Evolutionary conservation across 495 filamentous ascomycete genomes (phyloP).

Genomic region (Pseudomonodictys pantanalensis): DNA sequence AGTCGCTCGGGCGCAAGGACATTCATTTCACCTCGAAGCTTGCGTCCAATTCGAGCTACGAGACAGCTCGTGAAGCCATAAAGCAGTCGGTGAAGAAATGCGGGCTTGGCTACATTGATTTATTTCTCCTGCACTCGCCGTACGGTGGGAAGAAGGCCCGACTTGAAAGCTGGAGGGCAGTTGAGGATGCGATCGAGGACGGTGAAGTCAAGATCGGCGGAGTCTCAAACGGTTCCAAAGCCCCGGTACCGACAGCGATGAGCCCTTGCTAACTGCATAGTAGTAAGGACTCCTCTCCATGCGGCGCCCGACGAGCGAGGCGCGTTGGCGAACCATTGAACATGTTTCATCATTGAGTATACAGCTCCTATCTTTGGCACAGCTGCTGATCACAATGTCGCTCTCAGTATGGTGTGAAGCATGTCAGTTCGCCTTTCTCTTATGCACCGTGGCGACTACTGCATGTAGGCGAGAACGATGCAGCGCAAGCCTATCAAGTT

Average conservation of each 20-base stretch:
- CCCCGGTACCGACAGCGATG: constrained; percentile 56
- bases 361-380: too few species aligned
- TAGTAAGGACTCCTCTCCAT: too few species aligned
- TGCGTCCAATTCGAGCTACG: constrained; percentile 55
- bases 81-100: constrained; percentile 52
- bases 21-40: constrained; percentile 70
- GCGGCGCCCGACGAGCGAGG: too few species aligned
- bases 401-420: constrained; percentile 63
- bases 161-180: constrained; percentile 60
- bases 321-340: too few species aligned
- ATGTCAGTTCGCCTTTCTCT: constrained; percentile 47
- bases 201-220: constrained; percentile 61
- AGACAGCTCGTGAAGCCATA: constrained; percentile 55
- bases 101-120: constrained; percentile 64
- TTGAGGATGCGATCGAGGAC: constrained; percentile 62
- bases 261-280: constrained; percentile 69
- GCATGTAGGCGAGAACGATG: neutral
- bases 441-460: neutral
- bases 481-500: too few species aligned
- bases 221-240: constrained; percentile 37
- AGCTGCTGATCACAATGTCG: too few species aligned
- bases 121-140: constrained; percentile 67
- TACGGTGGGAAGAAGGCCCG: constrained; percentile 59
- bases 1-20: constrained; percentile 53
- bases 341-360: too few species aligned